These are phyloP conservation scores for Mucor sp. DNA, from an alignment of 371 early-diverging fungal species.

Conservation along the genomic window DNA sequence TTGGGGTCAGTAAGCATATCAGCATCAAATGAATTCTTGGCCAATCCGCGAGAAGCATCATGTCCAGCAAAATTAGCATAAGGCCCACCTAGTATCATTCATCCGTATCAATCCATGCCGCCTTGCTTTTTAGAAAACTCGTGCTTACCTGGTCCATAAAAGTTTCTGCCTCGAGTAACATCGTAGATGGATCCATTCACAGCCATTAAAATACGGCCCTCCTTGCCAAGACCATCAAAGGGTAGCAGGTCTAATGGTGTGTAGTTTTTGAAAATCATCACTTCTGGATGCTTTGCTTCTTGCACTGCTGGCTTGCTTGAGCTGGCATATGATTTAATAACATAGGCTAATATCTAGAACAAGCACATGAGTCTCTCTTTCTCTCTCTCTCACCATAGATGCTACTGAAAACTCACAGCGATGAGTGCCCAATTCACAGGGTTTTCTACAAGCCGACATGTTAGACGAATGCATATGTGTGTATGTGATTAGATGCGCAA, in stretches of 20 bases:
- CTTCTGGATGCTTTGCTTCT: slow-evolving; percentile 53
- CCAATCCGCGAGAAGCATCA: too few species aligned
- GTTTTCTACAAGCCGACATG: slow-evolving; percentile 11
- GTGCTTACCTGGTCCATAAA: slow-evolving; percentile 86
- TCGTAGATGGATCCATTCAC: slow-evolving; percentile 91
- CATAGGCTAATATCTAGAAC: slow-evolving; percentile 20
- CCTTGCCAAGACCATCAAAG: slow-evolving; percentile 56
- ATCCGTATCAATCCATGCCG: neutral
- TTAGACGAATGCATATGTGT: neutral
- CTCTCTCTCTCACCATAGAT: neutral
- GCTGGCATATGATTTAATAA: slow-evolving; percentile 10
- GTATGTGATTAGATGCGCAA: neutral
- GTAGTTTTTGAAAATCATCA: slow-evolving; percentile 64
- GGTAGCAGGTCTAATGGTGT: slow-evolving; percentile 70
- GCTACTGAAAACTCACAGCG: slow-evolving; percentile 4
- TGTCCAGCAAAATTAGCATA: slow-evolving; percentile 84
- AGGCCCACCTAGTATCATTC: slow-evolving; percentile 61
- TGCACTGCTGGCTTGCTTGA: slow-evolving; percentile 16
- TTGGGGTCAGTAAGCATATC: slow-evolving; percentile 74
- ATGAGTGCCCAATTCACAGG: slow-evolving; percentile 30
- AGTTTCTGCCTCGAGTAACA: slow-evolving; percentile 81
- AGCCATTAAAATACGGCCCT: slow-evolving; percentile 72
- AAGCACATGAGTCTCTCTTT: neutral
- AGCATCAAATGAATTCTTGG: slow-evolving; percentile 84
- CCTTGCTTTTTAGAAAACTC: neutral